Evolutionary conservation across 352 stramenopile genomes (phyloP), one percentile per base, ranked within the genome.

Genomic region (Blastocystis sp.): DNA sequence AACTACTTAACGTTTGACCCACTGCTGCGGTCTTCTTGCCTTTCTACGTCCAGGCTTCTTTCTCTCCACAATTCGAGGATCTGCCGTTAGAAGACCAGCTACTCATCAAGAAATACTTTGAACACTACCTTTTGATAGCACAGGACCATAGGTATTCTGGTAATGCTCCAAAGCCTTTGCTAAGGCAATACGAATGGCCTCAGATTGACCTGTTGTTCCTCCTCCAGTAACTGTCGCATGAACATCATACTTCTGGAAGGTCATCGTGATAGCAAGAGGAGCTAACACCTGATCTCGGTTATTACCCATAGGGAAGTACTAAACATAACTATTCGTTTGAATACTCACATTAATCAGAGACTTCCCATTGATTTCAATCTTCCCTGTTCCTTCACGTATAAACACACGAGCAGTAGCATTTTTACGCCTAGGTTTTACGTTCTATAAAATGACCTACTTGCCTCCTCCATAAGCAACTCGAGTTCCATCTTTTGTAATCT

Each of bases 41-140:
- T 98, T 98, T 44, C 94, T 92, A 90, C 95, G 94, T 88, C 96
- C 96, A 48, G 95, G 81, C 91, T 98, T 98, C 93, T 98, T 98
- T 84, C 95, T 92, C 92, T 98, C 96, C 68, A 98, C 96, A 92
- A 95, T 96, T 91, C 96, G 92, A 89, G 95, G 92, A 93, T 98
- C 96, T 91, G 96, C 92, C 89, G 93, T 98, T 48, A 98, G 90
- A 87, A 97, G 93, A 84, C 95, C 95, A 54, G 92, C 82, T 96
- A 95, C 15, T 57, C 53, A 9, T 90, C 27, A 37, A 9, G 0
- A 22, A 19, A 5, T 44, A 2, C 33, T 11, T 35, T 2, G 19
- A 19, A 33, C 17, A 7, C 56, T 68, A 84, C 73, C 73, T 42
- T 66, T 64, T 40, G 48, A 60, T 5, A 84, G 53, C 27, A 48